A percentile compares a stretch with the other conserved stretches of the same genome.
phyloP scores from a whole-genome alignment of 106 monocot genomes.

The Acanthochlamys bracteata region DNA sequence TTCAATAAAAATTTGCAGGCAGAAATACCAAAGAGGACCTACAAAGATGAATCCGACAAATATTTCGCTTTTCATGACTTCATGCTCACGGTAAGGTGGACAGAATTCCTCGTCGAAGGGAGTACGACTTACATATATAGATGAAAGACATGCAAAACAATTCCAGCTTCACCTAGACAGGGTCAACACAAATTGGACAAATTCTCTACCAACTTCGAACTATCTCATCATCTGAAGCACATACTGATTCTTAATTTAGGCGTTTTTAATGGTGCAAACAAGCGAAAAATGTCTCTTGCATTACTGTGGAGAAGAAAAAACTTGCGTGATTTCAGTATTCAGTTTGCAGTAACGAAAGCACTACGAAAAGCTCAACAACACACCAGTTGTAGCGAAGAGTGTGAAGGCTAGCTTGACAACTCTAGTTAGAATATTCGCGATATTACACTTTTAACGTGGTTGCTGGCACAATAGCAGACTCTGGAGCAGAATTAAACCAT shows the following conservation, averaged over 20 bases:
- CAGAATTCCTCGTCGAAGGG: conserved; percentile 6
- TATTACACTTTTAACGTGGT: conserved; percentile 50
- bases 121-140: too few relatives aligned
- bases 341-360: conserved; percentile 23
- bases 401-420: conserved; percentile 29
- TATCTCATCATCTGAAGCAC: conserved; percentile 44
- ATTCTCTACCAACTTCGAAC: conserved; percentile 11
- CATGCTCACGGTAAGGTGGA: conserved; percentile 44
- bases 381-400: too few relatives aligned
- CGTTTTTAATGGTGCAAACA: conserved; percentile 41
- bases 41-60: conserved; percentile 28
- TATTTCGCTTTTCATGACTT: conserved; percentile 45
- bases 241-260: conserved; percentile 55
- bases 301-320: too few relatives aligned
- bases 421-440: conserved; percentile 55
- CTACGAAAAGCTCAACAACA: conserved; percentile 27
- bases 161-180: too few relatives aligned
- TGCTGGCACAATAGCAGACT: conserved; percentile 41
- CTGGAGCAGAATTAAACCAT: conserved; percentile 38
- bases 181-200: too few relatives aligned
- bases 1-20: too few relatives aligned
- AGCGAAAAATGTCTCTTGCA: not conserved
- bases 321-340: conserved; percentile 7
- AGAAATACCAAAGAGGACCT: conserved; percentile 25
- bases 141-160: too few relatives aligned